phyloP scores from a whole-genome alignment of 1,139 yeast species.

The Arxiozyma heterogenica region DNA sequence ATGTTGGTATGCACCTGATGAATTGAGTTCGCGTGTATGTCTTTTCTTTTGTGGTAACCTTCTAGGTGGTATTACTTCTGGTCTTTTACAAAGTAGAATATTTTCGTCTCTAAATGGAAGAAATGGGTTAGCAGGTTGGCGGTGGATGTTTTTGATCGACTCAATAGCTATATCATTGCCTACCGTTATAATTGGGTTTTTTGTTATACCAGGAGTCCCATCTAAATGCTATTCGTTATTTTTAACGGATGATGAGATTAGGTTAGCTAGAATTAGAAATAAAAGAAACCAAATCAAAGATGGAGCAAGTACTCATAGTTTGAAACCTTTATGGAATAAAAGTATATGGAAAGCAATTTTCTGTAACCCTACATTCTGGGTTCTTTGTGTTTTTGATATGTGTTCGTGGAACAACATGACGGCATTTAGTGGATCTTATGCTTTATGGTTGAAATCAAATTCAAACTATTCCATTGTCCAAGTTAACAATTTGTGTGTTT shows the following conservation, averaged over 20 bases:
- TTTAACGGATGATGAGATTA: constrained; percentile 54
- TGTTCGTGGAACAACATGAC: constrained; percentile 33
- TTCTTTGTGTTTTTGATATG: constrained; percentile 28
- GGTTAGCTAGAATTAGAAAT: constrained; percentile 51
- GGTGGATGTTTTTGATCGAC: constrained; percentile 70
- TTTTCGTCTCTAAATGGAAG: constrained; percentile 42
- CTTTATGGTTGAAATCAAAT: constrained; percentile 33
- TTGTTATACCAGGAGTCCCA: constrained; percentile 60
- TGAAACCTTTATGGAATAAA: constrained; percentile 22
- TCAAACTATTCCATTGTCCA: constrained; percentile 26
- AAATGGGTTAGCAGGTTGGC: constrained; percentile 58
- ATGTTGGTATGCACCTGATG: constrained; percentile 59
- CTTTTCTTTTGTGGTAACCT: constrained; percentile 42
- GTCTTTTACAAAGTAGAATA: constrained; percentile 49
- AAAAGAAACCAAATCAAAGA: constrained; percentile 31
- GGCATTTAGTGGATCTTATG: constrained; percentile 32
- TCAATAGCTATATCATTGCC: constrained; percentile 51
- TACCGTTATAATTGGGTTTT: constrained; percentile 47
- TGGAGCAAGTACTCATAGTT: constrained; percentile 16
- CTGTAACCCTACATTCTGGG: constrained; percentile 28
- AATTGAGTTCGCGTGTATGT: constrained; percentile 37
- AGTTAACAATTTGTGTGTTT: constrained; percentile 30
- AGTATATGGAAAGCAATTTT: constrained; percentile 29
- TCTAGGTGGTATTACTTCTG: constrained; percentile 48
- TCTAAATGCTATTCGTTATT: constrained; percentile 43